These are phyloP conservation scores for Hymenoscyphus fructigenus DNA, from an alignment of 2,329 filamentous ascomycete genomes.

Conservation along the genomic window DNA sequence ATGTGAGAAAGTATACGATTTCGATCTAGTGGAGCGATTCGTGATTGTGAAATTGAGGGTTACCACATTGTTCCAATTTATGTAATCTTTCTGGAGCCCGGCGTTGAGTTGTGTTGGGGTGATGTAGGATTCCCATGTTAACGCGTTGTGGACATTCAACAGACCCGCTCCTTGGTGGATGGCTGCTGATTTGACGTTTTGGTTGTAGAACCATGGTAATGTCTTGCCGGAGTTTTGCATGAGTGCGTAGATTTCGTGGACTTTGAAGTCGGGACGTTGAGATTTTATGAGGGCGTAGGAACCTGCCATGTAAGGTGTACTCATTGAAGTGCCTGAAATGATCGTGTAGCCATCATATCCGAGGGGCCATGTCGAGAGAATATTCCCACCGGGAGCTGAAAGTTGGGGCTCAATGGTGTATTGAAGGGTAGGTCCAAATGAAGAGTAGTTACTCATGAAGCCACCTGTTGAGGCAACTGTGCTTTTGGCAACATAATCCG, in stretches of 20 bases:
- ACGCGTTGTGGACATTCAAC: constrained; percentile 37
- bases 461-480: constrained; percentile 15
- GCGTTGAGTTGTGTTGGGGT: constrained; percentile 30
- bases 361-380: constrained; percentile 39
- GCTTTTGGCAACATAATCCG: constrained; percentile 8
- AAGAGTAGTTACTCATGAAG: constrained; percentile 24
- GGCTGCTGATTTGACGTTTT: constrained; percentile 32
- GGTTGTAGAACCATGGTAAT: constrained; percentile 31
- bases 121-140: constrained; percentile 27
- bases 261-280: constrained; percentile 31
- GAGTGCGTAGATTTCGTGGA: constrained; percentile 33
- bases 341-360: constrained; percentile 36
- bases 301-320: constrained; percentile 38
- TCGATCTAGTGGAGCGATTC: constrained; percentile 23
- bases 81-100: constrained; percentile 13
- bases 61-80: constrained; percentile 16
- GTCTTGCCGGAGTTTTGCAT: constrained; percentile 37
- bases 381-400: constrained; percentile 38
- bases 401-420: constrained; percentile 23
- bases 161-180: constrained; percentile 40
- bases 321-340: constrained; percentile 41
- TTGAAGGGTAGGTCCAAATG: constrained; percentile 23
- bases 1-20: constrained; percentile 31
- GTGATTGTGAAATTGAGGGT: constrained; percentile 30
- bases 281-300: constrained; percentile 40